Percentiles rank a stretch among this genome's conserved stretches.
Conservation (phyloP, 371 early-diverging fungal species). For the Circinella minor region DNA sequence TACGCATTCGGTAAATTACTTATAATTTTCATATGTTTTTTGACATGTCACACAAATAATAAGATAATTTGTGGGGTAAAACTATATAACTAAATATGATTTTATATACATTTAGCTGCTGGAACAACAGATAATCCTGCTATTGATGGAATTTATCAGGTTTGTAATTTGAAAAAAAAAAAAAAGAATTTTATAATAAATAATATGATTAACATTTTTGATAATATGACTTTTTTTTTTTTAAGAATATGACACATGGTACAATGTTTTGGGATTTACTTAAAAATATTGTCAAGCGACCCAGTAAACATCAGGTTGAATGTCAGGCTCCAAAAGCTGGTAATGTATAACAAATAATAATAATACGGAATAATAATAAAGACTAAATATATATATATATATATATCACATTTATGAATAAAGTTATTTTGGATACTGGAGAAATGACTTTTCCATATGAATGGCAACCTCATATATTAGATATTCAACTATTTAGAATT, state of each 20-base stretch:
- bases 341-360: background rate
- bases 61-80: background rate
- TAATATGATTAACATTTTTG: too few species aligned
- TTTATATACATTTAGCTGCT: slow-evolving; percentile 46
- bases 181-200: too few species aligned
- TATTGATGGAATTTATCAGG: slow-evolving; percentile 47
- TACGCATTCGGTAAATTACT: slow-evolving; percentile 43
- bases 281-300: slow-evolving; percentile 42
- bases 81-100: slow-evolving; percentile 1
- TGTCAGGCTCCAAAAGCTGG: slow-evolving; percentile 72
- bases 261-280: slow-evolving; percentile 57
- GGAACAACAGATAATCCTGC: slow-evolving; percentile 73
- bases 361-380: too few species aligned
- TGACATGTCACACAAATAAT: background rate
- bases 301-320: slow-evolving; percentile 38
- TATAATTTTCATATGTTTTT: background rate
- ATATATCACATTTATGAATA: too few species aligned
- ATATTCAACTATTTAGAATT: slow-evolving; percentile 56
- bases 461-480: slow-evolving; percentile 64
- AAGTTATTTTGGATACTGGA: slow-evolving; percentile 64
- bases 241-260: slow-evolving; percentile 42
- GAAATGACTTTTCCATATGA: slow-evolving; percentile 52
- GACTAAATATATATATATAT: too few species aligned
- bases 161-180: background rate
- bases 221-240: background rate